Percentiles rank a stretch among this genome's conserved stretches.
Conservation (phyloP, 495 filamentous ascomycete species). For the Tetracladium marchalianum region DNA sequence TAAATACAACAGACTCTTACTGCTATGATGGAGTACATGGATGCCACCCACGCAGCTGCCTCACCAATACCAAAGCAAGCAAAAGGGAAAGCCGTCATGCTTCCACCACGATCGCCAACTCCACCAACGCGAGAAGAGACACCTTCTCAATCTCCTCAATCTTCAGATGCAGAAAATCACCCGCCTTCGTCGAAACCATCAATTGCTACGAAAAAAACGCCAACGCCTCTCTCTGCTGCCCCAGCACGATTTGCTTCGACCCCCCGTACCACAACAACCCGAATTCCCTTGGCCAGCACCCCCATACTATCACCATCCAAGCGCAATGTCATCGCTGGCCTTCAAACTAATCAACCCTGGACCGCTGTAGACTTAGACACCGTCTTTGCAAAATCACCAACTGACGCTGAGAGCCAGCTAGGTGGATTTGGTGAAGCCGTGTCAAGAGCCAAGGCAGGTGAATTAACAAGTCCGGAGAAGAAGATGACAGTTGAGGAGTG, state of each 20-base stretch:
- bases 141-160: slow-evolving; percentile 58
- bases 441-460: slow-evolving; percentile 35
- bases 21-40: too few relatives aligned
- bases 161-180: slow-evolving; percentile 73
- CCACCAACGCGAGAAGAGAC: slow-evolving; percentile 14
- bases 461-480: slow-evolving; percentile 70
- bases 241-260: background rate
- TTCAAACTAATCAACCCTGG: slow-evolving; percentile 61
- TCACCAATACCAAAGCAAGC: background rate
- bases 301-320: slow-evolving; percentile 57
- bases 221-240: slow-evolving; percentile 4
- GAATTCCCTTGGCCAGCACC: slow-evolving; percentile 44
- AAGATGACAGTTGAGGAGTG: slow-evolving; percentile 89
- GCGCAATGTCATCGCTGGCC: slow-evolving; percentile 44
- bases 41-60: too few relatives aligned
- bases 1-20: too few relatives aligned
- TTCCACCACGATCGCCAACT: slow-evolving; percentile 6
- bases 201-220: slow-evolving; percentile 9
- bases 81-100: background rate
- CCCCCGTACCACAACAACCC: slow-evolving; percentile 24
- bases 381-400: slow-evolving; percentile 32
- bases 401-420: background rate
- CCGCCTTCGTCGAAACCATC: slow-evolving; percentile 55
- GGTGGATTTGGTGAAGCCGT: slow-evolving; percentile 17
- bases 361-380: slow-evolving; percentile 59